Conservation (phyloP, 352 stramenopile species). For the Phytophthora pini region DNA sequence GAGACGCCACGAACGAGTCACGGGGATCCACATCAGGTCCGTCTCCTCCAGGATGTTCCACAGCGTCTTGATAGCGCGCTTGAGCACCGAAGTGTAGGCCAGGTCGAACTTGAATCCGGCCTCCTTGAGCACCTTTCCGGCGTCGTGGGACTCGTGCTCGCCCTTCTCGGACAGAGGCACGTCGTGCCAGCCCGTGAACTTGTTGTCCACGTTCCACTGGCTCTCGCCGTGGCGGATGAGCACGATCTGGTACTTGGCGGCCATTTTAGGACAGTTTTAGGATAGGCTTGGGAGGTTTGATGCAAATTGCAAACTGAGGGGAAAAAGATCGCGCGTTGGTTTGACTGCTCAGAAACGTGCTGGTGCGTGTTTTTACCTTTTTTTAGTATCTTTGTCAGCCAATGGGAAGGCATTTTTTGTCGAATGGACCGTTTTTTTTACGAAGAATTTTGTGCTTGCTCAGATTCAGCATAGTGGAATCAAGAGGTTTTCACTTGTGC, state of each 20-base stretch:
- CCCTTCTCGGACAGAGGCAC: conserved; percentile 91
- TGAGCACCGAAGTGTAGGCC: conserved; percentile 97
- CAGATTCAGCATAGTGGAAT: conserved; percentile 9
- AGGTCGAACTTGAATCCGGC: conserved; percentile 95
- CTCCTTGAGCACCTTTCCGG: conserved; percentile 94
- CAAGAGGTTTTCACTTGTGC: conserved; percentile 1
- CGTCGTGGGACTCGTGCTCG: conserved; percentile 94
- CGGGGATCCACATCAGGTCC: conserved; percentile 98
- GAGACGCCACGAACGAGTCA: conserved; percentile 93
- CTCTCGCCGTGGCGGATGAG: conserved; percentile 96
- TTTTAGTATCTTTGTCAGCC: conserved; percentile 8
- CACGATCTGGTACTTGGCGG: conserved; percentile 88
- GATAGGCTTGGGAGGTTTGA: conserved; percentile 18
- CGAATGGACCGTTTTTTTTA: not conserved
- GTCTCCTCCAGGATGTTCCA: conserved; percentile 97
- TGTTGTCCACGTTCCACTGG: conserved; percentile 98
- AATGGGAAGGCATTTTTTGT: conserved; percentile 6
- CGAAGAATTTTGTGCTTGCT: conserved; percentile 15
- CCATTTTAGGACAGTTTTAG: conserved; percentile 20
- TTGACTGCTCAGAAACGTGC: no score
- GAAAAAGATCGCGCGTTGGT: not conserved
- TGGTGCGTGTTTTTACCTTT: conserved; percentile 28
- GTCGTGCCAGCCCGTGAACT: conserved; percentile 99
- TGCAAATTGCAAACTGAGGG: conserved; percentile 46
- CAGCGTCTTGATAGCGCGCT: conserved; percentile 98